These are phyloP conservation scores for Scenedesmus sp. DNA, from an alignment of 163 green algal genomes.

Conservation along the genomic window DNA sequence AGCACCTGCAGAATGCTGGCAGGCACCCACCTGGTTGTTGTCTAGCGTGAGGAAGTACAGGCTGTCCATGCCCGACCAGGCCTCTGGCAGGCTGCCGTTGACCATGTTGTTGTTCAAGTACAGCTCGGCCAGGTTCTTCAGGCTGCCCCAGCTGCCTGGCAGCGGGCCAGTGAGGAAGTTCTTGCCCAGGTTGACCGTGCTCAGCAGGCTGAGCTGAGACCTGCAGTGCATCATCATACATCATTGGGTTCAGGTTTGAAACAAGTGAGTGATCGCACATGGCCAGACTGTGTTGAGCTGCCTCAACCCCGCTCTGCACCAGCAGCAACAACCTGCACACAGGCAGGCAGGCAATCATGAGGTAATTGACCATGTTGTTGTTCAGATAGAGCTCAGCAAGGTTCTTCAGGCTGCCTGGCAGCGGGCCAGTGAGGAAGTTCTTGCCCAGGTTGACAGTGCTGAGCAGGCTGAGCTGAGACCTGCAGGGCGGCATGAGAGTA, in stretches of 20 bases:
- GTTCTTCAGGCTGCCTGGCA: not conserved
- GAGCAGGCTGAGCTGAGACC: not conserved
- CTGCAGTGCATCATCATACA: not conserved
- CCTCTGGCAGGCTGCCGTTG: conserved; percentile 12
- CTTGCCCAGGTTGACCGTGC: not conserved
- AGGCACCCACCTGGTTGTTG: conserved; percentile 2
- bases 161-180: conserved; percentile 31
- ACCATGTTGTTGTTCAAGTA: conserved; percentile 35
- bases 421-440: conserved; percentile 20
- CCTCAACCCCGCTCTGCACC: too few relatives aligned
- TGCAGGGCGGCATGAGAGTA: not conserved
- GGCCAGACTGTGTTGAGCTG: too few relatives aligned
- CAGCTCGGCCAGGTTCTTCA: conserved; percentile 17
- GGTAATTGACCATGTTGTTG: conserved; percentile 18
- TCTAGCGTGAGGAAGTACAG: conserved; percentile 29
- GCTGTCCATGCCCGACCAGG: not conserved
- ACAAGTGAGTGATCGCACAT: too few relatives aligned
- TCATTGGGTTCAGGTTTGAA: too few relatives aligned
- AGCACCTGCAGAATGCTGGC: not conserved
- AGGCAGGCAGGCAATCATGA: too few relatives aligned
- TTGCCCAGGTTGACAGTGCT: not conserved
- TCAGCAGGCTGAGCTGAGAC: not conserved
- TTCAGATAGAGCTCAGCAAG: conserved; percentile 35
- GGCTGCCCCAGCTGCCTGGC: not conserved
- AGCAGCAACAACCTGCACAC: too few relatives aligned